phyloP scores from a whole-genome alignment of 2,329 filamentous ascomycete species.

The Phyllosticta capitalensis region DNA sequence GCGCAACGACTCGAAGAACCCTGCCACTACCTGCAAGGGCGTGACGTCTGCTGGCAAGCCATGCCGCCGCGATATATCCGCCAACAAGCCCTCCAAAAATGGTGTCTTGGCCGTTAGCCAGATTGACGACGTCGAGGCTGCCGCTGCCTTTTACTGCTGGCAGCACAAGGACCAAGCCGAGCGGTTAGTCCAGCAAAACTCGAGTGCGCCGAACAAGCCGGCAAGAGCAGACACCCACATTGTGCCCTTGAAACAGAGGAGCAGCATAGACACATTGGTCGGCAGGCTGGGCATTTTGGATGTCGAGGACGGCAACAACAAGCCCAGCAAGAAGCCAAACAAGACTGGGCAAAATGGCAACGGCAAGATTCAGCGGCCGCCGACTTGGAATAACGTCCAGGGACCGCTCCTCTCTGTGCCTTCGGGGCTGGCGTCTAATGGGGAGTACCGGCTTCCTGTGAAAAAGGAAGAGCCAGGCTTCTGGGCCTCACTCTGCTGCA shows the following conservation, averaged over 20 bases:
- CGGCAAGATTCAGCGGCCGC: slow-evolving; percentile 26
- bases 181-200: slow-evolving; percentile 18
- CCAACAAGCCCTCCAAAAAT: slow-evolving; percentile 30
- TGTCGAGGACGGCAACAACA: slow-evolving; percentile 34
- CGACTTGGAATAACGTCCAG: slow-evolving; percentile 36
- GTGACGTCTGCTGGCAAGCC: slow-evolving; percentile 74
- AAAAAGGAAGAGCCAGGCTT: slow-evolving; percentile 25
- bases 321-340: slow-evolving; percentile 7
- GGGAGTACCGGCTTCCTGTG: slow-evolving; percentile 5
- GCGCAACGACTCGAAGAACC: slow-evolving; percentile 51
- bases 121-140: slow-evolving; percentile 45
- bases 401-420: slow-evolving; percentile 37
- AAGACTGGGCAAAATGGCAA: slow-evolving; percentile 16
- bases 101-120: slow-evolving; percentile 34
- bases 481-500: slow-evolving; percentile 35
- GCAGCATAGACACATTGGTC: slow-evolving; percentile 79
- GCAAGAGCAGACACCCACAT: slow-evolving; percentile 30
- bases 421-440: slow-evolving; percentile 23
- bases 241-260: slow-evolving; percentile 53
- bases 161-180: slow-evolving; percentile 85
- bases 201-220: slow-evolving; percentile 9
- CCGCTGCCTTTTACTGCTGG: slow-evolving; percentile 72
- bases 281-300: slow-evolving; percentile 69
- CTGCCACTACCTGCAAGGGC: slow-evolving; percentile 76
- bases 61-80: slow-evolving; percentile 63